Evolutionary conservation across 2,329 filamentous ascomycete genomes (phyloP).

Genomic region (Phaeosphaeriaceae sp.): DNA sequence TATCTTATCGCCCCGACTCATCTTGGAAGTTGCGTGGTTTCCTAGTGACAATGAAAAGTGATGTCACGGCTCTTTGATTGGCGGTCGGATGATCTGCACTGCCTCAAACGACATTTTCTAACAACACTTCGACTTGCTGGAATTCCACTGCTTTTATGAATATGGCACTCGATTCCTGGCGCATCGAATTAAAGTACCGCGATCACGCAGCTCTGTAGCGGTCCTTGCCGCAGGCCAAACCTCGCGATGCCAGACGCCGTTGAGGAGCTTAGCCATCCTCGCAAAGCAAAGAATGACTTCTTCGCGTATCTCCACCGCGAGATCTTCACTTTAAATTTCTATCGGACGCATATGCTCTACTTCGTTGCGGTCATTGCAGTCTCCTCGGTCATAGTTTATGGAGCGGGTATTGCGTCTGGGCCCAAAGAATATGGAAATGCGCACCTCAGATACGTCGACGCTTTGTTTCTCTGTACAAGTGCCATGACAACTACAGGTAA

Average conservation of each 20-base stretch:
- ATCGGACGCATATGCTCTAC: slow-evolving; percentile 40
- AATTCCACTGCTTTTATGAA: neutral
- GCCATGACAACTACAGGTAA: slow-evolving; percentile 43
- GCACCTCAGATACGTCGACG: slow-evolving; percentile 35
- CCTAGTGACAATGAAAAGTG: slow-evolving; percentile 2
- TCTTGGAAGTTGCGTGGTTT: slow-evolving; percentile 1
- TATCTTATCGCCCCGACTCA: slow-evolving; percentile 3
- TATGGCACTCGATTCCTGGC: neutral
- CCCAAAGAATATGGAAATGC: slow-evolving; percentile 22
- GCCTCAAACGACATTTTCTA: slow-evolving; percentile 7
- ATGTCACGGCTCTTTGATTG: slow-evolving; percentile 10
- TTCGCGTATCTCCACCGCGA: slow-evolving; percentile 25
- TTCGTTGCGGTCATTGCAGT: slow-evolving; percentile 36
- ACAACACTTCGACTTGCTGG: neutral
- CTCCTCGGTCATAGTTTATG: slow-evolving; percentile 38
- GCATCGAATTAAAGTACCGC: neutral
- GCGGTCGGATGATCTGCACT: slow-evolving; percentile 9
- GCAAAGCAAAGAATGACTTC: slow-evolving; percentile 25
- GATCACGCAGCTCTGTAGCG: neutral
- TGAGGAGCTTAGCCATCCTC: slow-evolving; percentile 24
- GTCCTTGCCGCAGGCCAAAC: neutral
- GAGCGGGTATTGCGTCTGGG: slow-evolving; percentile 34
- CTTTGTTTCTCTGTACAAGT: slow-evolving; percentile 36
- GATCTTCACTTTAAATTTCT: slow-evolving; percentile 28
- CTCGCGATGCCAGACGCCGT: slow-evolving; percentile 24